These are phyloP conservation scores for Eremochloa ophiuroides DNA, from an alignment of 176 grass and related monocot species.

Conservation along the genomic window DNA sequence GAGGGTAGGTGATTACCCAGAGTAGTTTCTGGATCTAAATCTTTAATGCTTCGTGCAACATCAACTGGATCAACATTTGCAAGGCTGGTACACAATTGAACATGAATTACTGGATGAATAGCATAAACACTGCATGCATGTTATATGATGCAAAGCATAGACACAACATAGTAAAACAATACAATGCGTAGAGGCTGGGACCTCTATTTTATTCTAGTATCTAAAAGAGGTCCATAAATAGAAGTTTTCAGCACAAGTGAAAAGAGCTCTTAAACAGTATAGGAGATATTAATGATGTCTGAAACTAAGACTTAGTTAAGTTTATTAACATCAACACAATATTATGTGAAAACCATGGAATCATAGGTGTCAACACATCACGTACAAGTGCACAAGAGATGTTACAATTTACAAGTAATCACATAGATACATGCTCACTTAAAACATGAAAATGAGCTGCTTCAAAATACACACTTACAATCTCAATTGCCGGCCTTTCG, in stretches of 20 bases:
- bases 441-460: not conserved
- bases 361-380: not conserved
- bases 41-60: constrained; percentile 87
- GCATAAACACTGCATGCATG: not conserved
- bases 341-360: not conserved
- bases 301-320: not conserved
- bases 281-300: not conserved
- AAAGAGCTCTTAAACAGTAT: not conserved
- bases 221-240: not conserved
- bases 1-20: constrained; percentile 52
- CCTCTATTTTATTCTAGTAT: not conserved
- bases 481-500: constrained; percentile 85
- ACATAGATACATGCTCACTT: not conserved
- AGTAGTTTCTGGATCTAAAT: constrained; percentile 92
- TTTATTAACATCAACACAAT: not conserved
- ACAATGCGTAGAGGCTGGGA: not conserved
- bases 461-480: constrained; percentile 61
- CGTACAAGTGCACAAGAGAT: not conserved
- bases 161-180: not conserved
- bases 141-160: not conserved
- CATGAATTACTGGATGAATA: constrained; percentile 19
- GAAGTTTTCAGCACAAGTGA: not conserved
- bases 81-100: constrained; percentile 54
- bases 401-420: not conserved
- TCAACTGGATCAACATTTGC: constrained; percentile 99